Conservation (phyloP, 2,329 filamentous ascomycete genomes). For the Claviceps sp. region DNA sequence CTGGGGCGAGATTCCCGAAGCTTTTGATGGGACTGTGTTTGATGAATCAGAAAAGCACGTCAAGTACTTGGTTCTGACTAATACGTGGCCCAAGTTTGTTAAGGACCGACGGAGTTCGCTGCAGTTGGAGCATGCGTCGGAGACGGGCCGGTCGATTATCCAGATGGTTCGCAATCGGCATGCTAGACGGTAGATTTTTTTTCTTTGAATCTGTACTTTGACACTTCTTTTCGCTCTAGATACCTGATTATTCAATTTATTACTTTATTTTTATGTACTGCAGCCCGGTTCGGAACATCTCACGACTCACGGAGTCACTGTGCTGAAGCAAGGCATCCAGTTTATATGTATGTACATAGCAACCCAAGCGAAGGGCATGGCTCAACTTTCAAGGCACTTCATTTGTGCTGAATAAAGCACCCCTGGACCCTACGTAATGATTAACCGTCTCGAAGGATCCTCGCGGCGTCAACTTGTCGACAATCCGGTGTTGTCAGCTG, state of each 20-base stretch:
- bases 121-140: slow-evolving; percentile 8
- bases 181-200: not conserved
- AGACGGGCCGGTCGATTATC: slow-evolving; percentile 5
- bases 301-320: no score
- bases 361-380: no score
- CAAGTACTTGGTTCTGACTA: slow-evolving; percentile 54
- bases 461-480: no score
- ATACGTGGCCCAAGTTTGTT: slow-evolving; percentile 52
- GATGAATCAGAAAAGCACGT: slow-evolving; percentile 45
- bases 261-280: not conserved
- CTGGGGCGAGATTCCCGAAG: slow-evolving; percentile 29
- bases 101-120: slow-evolving; percentile 19
- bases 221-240: not conserved
- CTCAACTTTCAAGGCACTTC: no score
- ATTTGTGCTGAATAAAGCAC: no score
- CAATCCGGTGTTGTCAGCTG: no score
- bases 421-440: no score
- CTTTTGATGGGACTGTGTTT: slow-evolving; percentile 40
- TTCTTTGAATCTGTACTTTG: not conserved
- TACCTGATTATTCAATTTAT: not conserved
- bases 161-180: slow-evolving; percentile 2
- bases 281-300: not conserved
- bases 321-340: no score
- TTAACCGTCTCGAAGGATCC: no score
- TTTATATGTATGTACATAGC: no score